Percentiles rank a stretch among this genome's conserved stretches.
These are phyloP conservation scores for Pseudogymnoascus sp. DNA, from an alignment of 2,329 filamentous ascomycete species.

Conservation along the genomic window DNA sequence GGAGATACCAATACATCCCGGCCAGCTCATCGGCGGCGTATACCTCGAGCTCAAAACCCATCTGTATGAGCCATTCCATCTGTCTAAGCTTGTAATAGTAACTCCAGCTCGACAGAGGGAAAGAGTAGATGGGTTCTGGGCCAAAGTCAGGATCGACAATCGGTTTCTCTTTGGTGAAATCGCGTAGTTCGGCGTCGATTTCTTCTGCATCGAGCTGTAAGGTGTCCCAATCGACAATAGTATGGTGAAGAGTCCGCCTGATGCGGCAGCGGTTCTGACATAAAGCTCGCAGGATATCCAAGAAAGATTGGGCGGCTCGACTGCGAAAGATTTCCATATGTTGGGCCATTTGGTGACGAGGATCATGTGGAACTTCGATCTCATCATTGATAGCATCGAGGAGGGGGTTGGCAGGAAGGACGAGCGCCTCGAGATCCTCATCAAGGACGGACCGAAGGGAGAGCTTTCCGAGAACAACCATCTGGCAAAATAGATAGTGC, in stretches of 20 bases:
- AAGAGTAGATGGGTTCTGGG: slow-evolving; percentile 53
- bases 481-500: slow-evolving; percentile 65
- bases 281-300: slow-evolving; percentile 75
- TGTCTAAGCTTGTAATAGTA: slow-evolving; percentile 85
- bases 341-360: slow-evolving; percentile 63
- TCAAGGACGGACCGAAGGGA: slow-evolving; percentile 70
- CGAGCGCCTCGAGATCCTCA: slow-evolving; percentile 70
- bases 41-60: slow-evolving; percentile 89
- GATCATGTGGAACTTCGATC: slow-evolving; percentile 66
- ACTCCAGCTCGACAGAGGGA: slow-evolving; percentile 79
- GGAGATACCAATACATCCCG: slow-evolving; percentile 87
- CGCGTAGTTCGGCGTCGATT: slow-evolving; percentile 61
- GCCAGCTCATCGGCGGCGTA: slow-evolving; percentile 80
- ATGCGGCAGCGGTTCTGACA: slow-evolving; percentile 89
- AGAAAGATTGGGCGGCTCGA: slow-evolving; percentile 60
- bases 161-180: slow-evolving; percentile 53
- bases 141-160: slow-evolving; percentile 42
- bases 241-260: slow-evolving; percentile 81
- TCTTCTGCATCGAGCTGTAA: slow-evolving; percentile 77
- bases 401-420: slow-evolving; percentile 63
- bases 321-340: slow-evolving; percentile 65
- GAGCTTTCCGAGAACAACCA: slow-evolving; percentile 59
- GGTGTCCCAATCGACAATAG: slow-evolving; percentile 74
- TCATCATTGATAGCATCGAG: slow-evolving; percentile 69
- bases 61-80: slow-evolving; percentile 79